Base-by-base conservation (phyloP, 2,329 filamentous ascomycete species). In the Botrytis hyacinthi region DNA sequence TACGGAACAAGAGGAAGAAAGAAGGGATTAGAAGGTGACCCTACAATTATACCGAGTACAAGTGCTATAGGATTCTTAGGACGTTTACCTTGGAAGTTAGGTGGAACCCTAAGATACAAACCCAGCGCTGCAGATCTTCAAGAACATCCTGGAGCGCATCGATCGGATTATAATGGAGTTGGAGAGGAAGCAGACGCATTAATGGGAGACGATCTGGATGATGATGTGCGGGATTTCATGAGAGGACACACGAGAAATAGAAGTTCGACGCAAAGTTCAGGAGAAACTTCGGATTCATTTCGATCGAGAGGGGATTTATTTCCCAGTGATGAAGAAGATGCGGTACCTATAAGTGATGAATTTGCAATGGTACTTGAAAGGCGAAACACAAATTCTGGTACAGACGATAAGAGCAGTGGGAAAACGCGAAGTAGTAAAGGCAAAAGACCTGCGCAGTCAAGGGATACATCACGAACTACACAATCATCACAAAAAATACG, bases 241-340 rank as follows among this genome's bases (percentile, higher is more conserved):
- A 79, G 76, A 65, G 76, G 75, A 12, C 80, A 83, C 69, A 82
- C 78, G 76, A 85, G 91, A 77, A 88, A 91, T 76, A 71, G 72
- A 69, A 97, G 95, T 82, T 90, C 89, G 65, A 98, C 95, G 1
- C 88, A 90, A 22, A 91, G 89, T 7, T 97, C 94, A 20, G 91
- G 92, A 59, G 91, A 91, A 76, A 97, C 95, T 0, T 92, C 90
- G 42, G 94, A 95, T 80, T 97, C 95, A 9, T 90, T 92, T 76
- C 92, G 95, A 78, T 97, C 94, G 18, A 87, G 95, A 65, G 94
- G 94, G 2, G 95, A 98, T 82, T 85, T 98, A 20, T 96, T 98
- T 77, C 94, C 94, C 0, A 97, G 94, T 78, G 94, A 97, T 75
- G 89, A 87, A 65, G 89, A 91, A 79, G 95, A 98, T 82, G 95